phyloP scores from a whole-genome alignment of 768 basidiomycete genomes.

The Collybia mongolica region DNA sequence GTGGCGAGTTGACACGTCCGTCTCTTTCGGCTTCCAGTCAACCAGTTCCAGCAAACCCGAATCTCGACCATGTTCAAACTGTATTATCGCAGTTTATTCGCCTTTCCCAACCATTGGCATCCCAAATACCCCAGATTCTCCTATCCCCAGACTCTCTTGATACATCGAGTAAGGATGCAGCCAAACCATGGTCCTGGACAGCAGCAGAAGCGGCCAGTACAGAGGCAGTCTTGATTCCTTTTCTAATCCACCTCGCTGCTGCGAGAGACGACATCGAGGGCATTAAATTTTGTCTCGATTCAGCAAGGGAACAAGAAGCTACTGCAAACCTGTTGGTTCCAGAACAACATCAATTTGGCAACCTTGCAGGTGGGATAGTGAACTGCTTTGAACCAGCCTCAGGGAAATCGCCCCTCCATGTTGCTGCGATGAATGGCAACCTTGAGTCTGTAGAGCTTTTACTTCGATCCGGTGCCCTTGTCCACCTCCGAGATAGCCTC shows the following conservation, averaged over 20 bases:
- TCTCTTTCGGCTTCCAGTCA: conserved; percentile 41
- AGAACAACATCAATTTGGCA: conserved; percentile 28
- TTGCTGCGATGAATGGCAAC: conserved; percentile 72
- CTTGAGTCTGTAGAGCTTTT: conserved; percentile 42
- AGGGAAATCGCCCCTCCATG: conserved; percentile 75
- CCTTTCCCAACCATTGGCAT: conserved; percentile 40
- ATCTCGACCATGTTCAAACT: conserved; percentile 60
- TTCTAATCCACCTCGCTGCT: conserved; percentile 77
- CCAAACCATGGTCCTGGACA: conserved; percentile 78
- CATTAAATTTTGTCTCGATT: conserved; percentile 57
- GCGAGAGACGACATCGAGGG: conserved; percentile 66
- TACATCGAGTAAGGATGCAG: conserved; percentile 37
- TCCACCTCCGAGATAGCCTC: conserved; percentile 76
- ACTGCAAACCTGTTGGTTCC: conserved; percentile 18
- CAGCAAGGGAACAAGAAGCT: conserved; percentile 22
- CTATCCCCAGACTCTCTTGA: conserved; percentile 39
- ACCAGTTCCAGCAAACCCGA: conserved; percentile 39
- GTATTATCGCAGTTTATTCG: conserved; percentile 70
- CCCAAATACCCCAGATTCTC: conserved; percentile 32
- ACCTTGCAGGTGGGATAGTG: conserved; percentile 65
- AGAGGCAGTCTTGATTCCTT: conserved; percentile 71
- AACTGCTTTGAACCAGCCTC: conserved; percentile 72
- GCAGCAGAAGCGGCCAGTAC: conserved; percentile 71
- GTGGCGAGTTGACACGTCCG: conserved; percentile 80
- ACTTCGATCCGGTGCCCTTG: conserved; percentile 73